These are phyloP conservation scores for Sarocladiaceae sp. DNA, from an alignment of 2,329 filamentous ascomycete species.

Conservation along the genomic window DNA sequence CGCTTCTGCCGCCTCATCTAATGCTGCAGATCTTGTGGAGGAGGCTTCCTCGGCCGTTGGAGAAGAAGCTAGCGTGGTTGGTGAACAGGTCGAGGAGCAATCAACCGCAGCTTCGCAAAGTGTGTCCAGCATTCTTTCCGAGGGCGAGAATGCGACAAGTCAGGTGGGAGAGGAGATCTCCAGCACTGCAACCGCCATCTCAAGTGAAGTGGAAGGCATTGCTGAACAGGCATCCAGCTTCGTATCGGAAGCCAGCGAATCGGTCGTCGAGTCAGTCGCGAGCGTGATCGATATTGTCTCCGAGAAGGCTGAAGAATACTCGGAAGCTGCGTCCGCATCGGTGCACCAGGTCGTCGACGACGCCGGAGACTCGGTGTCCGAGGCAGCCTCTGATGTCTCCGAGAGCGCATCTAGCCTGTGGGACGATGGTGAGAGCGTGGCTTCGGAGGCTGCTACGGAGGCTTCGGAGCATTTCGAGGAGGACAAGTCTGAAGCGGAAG, in stretches of 20 bases:
- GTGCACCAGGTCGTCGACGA: background rate
- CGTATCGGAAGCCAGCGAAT: conserved; percentile 8
- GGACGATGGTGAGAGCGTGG: conserved; percentile 16
- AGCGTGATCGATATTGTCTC: conserved; percentile 12
- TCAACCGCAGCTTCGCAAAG: conserved; percentile 11
- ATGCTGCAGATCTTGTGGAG: conserved; percentile 12
- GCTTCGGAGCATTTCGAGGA: conserved; percentile 14
- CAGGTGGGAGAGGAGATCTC: conserved; percentile 9
- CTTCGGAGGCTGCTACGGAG: conserved; percentile 15
- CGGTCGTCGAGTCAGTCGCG: background rate
- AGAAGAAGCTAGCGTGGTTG: background rate
- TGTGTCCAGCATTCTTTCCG: conserved; percentile 11
- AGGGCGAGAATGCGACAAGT: conserved; percentile 8
- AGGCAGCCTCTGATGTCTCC: conserved; percentile 1
- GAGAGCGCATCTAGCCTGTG: background rate
- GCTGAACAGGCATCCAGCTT: conserved; percentile 15
- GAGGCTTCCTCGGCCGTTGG: conserved; percentile 12
- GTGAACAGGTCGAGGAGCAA: conserved; percentile 4
- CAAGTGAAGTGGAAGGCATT: conserved; percentile 14
- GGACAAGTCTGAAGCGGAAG: conserved; percentile 16
- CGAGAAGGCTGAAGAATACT: conserved; percentile 15
- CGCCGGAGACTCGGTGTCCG: background rate
- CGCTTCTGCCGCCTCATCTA: conserved; percentile 11
- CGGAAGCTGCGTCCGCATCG: conserved; percentile 14
- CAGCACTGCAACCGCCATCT: conserved; percentile 14